Base-by-base conservation (phyloP, 2,329 filamentous ascomycete species). In the Fusarium longipes region DNA sequence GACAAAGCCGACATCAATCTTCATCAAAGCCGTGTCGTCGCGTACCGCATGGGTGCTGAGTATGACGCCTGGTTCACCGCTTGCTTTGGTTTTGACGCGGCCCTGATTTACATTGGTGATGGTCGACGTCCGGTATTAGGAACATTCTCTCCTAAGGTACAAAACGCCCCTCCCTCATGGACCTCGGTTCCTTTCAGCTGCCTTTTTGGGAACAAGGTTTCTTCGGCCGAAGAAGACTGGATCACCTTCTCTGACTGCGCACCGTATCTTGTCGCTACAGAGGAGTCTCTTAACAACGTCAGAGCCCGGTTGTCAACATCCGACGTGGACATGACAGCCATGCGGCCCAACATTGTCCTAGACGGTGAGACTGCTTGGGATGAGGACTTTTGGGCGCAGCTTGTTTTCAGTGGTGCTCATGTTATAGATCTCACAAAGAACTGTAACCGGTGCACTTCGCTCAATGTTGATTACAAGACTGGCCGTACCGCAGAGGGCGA, bases 211-310 rank as follows among this genome's bases (percentile, higher is more conserved):
- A 53, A 38, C 10, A 30, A 36, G n/a, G 32, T 7, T 29, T 30
- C 17, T 62, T 71, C 32, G 18, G 11, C 33, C 3, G 63, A 62
- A 10, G 77, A 83, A 14, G 80, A 83, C 33, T 85, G 81, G 73
- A 83, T 95, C 40, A 87, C 86, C 3, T 96, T 95, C 77, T 86
- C 88, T 36, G 92, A 96, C 77, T 86, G 87, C 65, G 91, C 92
- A 2, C 90, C 92, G 1, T 91, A 91, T 75, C 84, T 97, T 15
- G 77, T 97, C 24, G 84, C 90, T 7, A 92, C 89, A 1, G 83
- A 89, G 62, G 84, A 87, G 3, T 96, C 91, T 2, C 83, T 94
- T n/a, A 78, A 82, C 20, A 84, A 92, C 69, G 86, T 96, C 44
- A 87, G 86, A 32, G 75, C 75, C 8, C 83, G 88, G 6, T 77